A percentile compares a stretch with the other conserved stretches of the same genome.
phyloP scores from a whole-genome alignment of 2,329 filamentous ascomycete species.

The Aspergillus transmontanensis region DNA sequence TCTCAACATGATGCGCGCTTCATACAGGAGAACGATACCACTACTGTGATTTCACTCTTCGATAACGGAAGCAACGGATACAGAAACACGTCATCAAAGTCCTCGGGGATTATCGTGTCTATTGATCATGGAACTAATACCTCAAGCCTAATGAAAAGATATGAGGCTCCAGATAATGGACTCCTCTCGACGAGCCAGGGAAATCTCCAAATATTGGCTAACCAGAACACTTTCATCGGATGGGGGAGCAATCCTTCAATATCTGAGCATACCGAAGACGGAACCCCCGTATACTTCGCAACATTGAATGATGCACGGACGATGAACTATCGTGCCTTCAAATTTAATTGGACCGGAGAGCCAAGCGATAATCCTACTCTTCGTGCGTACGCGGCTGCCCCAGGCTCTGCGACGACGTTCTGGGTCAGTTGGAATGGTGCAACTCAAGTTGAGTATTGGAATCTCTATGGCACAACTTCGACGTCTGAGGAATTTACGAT shows the following conservation, averaged over 20 bases:
- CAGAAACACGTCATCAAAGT: slow-evolving; percentile 41
- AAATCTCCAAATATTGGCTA: slow-evolving; percentile 41
- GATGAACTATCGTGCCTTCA: slow-evolving; percentile 47
- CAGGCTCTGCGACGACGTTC: slow-evolving; percentile 31
- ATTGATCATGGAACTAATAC: slow-evolving; percentile 40
- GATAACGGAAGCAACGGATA: slow-evolving; percentile 47
- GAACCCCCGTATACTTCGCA: slow-evolving; percentile 41
- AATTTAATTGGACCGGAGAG: slow-evolving; percentile 45
- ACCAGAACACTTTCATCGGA: slow-evolving; percentile 42
- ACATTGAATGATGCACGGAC: slow-evolving; percentile 33
- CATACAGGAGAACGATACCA: slow-evolving; percentile 40
- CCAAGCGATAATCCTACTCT: slow-evolving; percentile 44
- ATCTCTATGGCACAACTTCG: slow-evolving; percentile 36
- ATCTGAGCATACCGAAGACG: slow-evolving; percentile 42
- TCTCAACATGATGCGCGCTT: slow-evolving; percentile 47
- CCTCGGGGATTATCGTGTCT: slow-evolving; percentile 42
- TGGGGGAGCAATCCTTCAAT: slow-evolving; percentile 47
- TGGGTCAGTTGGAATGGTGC: slow-evolving; percentile 48
- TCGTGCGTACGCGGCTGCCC: slow-evolving; percentile 36
- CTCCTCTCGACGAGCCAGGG: slow-evolving; percentile 42
- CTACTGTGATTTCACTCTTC: slow-evolving; percentile 42
- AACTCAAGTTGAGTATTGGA: slow-evolving; percentile 39
- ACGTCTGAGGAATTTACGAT: slow-evolving; percentile 33
- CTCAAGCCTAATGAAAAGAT: slow-evolving; percentile 36
- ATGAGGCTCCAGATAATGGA: slow-evolving; percentile 27